A percentile compares a stretch with the other conserved stretches of the same genome.
Conservation (phyloP, 148 eudicot species). For the Vaccinium darrowii region DNA sequence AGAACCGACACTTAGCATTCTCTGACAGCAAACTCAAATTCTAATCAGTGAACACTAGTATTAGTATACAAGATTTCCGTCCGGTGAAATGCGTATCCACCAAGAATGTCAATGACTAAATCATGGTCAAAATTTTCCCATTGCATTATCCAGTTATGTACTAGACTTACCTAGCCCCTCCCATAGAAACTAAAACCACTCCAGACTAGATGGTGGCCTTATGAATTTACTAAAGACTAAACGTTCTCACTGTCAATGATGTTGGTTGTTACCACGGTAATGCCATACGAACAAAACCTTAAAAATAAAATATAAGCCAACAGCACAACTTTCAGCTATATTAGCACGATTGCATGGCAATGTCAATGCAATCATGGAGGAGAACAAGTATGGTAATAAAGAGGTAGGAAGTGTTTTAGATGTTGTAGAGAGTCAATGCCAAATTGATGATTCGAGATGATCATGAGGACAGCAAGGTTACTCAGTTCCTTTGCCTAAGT, state of each 20-base stretch:
- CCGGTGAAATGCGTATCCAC: background rate
- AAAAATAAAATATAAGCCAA: background rate
- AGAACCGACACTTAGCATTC: constrained; percentile 29
- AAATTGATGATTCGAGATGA: background rate
- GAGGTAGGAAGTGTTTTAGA: background rate
- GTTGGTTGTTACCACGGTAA: background rate
- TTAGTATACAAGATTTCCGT: background rate
- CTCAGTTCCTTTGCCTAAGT: background rate
- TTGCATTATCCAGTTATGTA: background rate
- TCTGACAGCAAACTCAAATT: constrained; percentile 10
- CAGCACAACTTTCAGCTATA: background rate
- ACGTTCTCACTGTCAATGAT: background rate
- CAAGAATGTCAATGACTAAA: background rate
- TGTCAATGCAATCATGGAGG: background rate
- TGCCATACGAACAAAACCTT: background rate
- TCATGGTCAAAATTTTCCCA: background rate
- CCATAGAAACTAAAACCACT: background rate
- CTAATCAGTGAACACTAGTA: background rate
- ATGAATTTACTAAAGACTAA: background rate
- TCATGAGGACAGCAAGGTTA: background rate
- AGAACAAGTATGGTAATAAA: background rate
- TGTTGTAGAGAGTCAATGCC: background rate
- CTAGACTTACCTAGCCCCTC: background rate
- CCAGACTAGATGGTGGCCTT: background rate
- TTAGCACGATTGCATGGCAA: background rate